These are phyloP conservation scores for Cryphonectria parasitica DNA, from an alignment of 2,329 filamentous ascomycete species.

Conservation along the genomic window DNA sequence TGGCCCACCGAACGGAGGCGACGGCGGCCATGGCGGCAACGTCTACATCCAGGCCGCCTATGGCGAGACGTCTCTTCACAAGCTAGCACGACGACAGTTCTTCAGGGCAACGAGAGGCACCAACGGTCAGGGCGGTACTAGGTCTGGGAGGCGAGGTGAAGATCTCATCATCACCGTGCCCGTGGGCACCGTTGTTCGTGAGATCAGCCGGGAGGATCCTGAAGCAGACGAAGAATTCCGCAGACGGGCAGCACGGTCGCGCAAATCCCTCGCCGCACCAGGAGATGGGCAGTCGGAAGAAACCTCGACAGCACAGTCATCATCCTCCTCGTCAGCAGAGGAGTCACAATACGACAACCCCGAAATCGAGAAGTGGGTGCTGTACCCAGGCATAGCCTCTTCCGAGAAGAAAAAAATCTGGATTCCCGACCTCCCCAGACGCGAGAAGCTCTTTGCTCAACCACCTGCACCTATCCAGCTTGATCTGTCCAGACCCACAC, in stretches of 20 bases:
- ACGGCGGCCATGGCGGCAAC: slow-evolving; percentile 89
- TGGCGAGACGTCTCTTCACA: slow-evolving; percentile 91
- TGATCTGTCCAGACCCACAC: slow-evolving; percentile 76
- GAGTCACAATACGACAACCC: slow-evolving; percentile 49
- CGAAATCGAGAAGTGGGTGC: slow-evolving; percentile 75
- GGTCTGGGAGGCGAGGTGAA: slow-evolving; percentile 78
- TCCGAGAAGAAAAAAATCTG: slow-evolving; percentile 64
- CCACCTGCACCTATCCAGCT: slow-evolving; percentile 73
- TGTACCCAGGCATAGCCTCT: slow-evolving; percentile 78
- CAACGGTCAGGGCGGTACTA: slow-evolving; percentile 75
- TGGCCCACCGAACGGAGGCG: slow-evolving; percentile 91
- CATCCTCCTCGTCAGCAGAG: slow-evolving; percentile 40
- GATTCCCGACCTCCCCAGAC: slow-evolving; percentile 56
- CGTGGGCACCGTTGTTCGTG: slow-evolving; percentile 86
- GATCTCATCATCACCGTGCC: slow-evolving; percentile 90
- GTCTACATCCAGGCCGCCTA: slow-evolving; percentile 93
- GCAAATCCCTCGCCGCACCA: slow-evolving; percentile 29
- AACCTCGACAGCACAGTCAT: slow-evolving; percentile 37
- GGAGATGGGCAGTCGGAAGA: slow-evolving; percentile 33
- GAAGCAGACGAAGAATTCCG: slow-evolving; percentile 64
- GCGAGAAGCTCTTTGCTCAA: slow-evolving; percentile 64
- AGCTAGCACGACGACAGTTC: slow-evolving; percentile 77
- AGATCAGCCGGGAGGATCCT: slow-evolving; percentile 79
- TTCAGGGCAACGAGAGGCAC: slow-evolving; percentile 76
- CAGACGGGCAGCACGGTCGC: slow-evolving; percentile 38